Base-by-base conservation (phyloP, 441 rosid genomes). In the Gossypium aridum region DNA sequence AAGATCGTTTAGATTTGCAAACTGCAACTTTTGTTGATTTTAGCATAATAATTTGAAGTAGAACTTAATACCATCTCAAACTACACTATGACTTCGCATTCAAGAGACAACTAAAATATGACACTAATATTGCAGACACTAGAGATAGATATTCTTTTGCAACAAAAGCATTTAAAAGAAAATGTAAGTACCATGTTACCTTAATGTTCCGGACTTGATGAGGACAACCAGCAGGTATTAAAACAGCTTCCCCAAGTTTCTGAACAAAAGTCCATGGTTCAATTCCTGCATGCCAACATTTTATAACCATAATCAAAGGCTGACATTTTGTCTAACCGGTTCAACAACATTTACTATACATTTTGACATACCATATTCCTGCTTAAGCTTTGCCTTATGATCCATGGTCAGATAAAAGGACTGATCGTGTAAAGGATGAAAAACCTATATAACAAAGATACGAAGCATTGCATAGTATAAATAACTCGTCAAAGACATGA, bases 191-290 rank as follows among this genome's bases (percentile, higher is more conserved):
- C 19, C 74, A 13, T 1, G 22, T 73, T 83, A 92, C 98, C 99
- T 94, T 94, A 77, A 91, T 78, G 81, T 92, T 94, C 74, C 97
- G 82, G 49, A 94, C 99, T 92, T 94, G 99, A 86, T 91, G 96
- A 70, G 99, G 98, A 76, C 98, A 94, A 43, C 98, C 97, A 10
- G 91, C 97, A 73, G 98, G 97, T 78, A 94, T 86, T 23, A 94
- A 84, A 23, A 94, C 94, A n/a, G 96, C 97, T 78, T 91, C 99
- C 56, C 94, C 97, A 74, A 91, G 89, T 83, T 86, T 94, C 84
- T 94, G 99, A 78, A 85, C 76, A 56, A 92, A 94, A 14, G 94
- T 92, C 99, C 98, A 94, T 19, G 97, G 97, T 74, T 94, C 98
- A 61, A 94, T 87, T 59, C 94, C 98, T 92, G 71, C 60, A 84